Base-by-base conservation (phyloP, 2,329 filamentous ascomycete species). In the Cytospora leucostoma region DNA sequence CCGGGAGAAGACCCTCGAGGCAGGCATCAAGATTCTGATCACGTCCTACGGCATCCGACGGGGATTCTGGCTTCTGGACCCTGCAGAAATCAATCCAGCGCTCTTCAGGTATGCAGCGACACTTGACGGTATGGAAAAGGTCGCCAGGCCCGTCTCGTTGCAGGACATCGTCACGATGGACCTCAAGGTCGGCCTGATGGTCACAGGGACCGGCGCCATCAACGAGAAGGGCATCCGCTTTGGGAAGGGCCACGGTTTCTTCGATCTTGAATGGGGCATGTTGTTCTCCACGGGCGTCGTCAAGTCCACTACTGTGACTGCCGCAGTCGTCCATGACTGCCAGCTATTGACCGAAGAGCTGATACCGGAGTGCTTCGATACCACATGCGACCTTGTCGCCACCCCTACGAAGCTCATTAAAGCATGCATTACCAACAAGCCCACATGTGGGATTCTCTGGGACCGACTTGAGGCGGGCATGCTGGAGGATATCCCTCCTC, bases 261-360 rank as follows among this genome's bases (percentile, higher is more conserved):
- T 80, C 52, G 77, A 80, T 54, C 70, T 80, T 7, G 77, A 78
- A 62, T 80, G 76, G 76, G 75, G 70, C 1, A 73, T 80, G 68
- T 67, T 80, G 33, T 72, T 70, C 33, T 71, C 73, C 19, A 66
- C 76, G 13, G 71, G 72, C 5, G 66, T 73, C 12, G 69, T 79
- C 7, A 60, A 59, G 5, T 15, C 55, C 7, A 53, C 65, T 2
- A 72, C 73, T 6, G 68, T 69, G 0, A 74, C 74, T 3, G 68
- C 75, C 2, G 74, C 73, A 7, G 61, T 79, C 7, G 77, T 75
- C 8, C 78, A 80, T 66, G 71, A 73, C 19, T 79, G 76, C 61
- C 78, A 80, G 67, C 71, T 79, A 11, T 67, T 80, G 32, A 71
- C 75, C 21, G 70, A 72, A 47, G 62, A 76, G 60, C 69, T 77